A percentile compares a stretch with the other conserved stretches of the same genome.
phyloP scores from a whole-genome alignment of 352 stramenopile genomes.

The Phytophthora cryptogea region DNA sequence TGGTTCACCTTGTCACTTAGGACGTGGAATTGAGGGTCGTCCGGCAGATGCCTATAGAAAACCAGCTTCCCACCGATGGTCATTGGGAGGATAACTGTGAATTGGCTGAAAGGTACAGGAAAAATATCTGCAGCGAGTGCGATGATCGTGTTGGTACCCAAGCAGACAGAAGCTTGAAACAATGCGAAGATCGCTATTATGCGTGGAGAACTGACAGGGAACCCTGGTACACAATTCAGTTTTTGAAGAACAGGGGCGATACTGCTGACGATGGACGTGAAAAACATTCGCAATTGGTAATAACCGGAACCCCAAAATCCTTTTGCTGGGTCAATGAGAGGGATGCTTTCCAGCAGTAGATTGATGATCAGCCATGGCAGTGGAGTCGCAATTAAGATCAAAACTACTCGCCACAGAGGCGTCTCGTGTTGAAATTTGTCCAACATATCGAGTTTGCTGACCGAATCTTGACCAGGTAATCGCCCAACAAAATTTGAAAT shows the following conservation, averaged over 20 bases:
- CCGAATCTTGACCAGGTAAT: constrained; percentile 31
- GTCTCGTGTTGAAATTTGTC: constrained; percentile 21
- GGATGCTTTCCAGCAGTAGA: constrained; percentile 35
- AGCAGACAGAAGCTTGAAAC: constrained; percentile 19
- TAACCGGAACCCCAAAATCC: constrained; percentile 21
- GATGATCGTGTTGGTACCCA: constrained; percentile 26
- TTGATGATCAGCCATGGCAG: constrained; percentile 35
- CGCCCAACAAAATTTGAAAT: constrained; percentile 8
- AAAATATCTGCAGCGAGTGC: constrained; percentile 29
- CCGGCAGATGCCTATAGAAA: constrained; percentile 20
- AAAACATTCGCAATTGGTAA: constrained; percentile 38
- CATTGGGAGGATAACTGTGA: constrained; percentile 27
- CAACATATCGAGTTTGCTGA: constrained; percentile 42
- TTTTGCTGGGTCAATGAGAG: constrained; percentile 16
- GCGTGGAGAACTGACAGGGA: constrained; percentile 15
- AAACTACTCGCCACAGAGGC: background rate
- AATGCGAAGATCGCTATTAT: constrained; percentile 14
- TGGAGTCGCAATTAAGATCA: constrained; percentile 28
- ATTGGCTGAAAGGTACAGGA: constrained; percentile 41
- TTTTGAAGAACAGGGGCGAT: constrained; percentile 19
- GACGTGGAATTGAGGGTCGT: constrained; percentile 16
- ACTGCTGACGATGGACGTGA: constrained; percentile 19
- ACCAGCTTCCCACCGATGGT: constrained; percentile 10
- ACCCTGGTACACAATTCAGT: constrained; percentile 36
- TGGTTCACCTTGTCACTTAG: constrained; percentile 32